Evolutionary conservation across 2,329 filamentous ascomycete species (phyloP).

Genomic region (Fusarium sp.): DNA sequence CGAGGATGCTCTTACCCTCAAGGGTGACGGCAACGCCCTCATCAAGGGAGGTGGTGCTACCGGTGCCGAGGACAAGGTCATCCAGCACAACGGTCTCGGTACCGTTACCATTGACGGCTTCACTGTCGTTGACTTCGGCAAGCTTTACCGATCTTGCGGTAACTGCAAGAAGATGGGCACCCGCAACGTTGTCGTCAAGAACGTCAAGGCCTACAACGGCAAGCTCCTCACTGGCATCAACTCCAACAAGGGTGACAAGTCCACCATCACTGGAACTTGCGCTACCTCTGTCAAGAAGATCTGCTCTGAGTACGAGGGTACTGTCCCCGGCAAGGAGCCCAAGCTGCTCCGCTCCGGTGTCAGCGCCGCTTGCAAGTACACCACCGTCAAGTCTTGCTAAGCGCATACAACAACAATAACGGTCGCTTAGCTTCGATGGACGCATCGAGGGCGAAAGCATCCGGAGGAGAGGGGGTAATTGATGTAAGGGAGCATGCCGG

Average conservation of each 20-base stretch:
- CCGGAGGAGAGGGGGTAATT: neutral
- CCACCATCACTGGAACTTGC: conserved; percentile 36
- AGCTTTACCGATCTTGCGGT: conserved; percentile 44
- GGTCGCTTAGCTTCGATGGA: neutral
- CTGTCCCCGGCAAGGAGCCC: conserved; percentile 41
- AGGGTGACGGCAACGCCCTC: conserved; percentile 38
- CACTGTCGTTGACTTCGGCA: conserved; percentile 41
- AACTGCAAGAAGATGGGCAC: conserved; percentile 45
- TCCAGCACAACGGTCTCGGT: conserved; percentile 42
- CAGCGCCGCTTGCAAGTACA: conserved; percentile 40
- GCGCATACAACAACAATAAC: neutral
- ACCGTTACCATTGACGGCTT: conserved; percentile 42
- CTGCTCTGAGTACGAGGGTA: conserved; percentile 40
- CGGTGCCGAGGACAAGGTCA: conserved; percentile 40
- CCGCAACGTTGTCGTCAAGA: conserved; percentile 41
- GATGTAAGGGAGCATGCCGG: neutral
- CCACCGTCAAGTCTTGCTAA: conserved; percentile 39
- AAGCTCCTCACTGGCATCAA: conserved; percentile 42
- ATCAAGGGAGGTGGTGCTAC: conserved; percentile 39
- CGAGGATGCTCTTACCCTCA: conserved; percentile 38
- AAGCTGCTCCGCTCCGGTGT: conserved; percentile 39
- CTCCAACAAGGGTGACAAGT: conserved; percentile 41
- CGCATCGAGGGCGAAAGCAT: neutral
- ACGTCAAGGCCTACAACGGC: conserved; percentile 40
- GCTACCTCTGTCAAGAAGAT: conserved; percentile 39